phyloP scores from a whole-genome alignment of 306 rosid genomes.

The Prunus mume region DNA sequence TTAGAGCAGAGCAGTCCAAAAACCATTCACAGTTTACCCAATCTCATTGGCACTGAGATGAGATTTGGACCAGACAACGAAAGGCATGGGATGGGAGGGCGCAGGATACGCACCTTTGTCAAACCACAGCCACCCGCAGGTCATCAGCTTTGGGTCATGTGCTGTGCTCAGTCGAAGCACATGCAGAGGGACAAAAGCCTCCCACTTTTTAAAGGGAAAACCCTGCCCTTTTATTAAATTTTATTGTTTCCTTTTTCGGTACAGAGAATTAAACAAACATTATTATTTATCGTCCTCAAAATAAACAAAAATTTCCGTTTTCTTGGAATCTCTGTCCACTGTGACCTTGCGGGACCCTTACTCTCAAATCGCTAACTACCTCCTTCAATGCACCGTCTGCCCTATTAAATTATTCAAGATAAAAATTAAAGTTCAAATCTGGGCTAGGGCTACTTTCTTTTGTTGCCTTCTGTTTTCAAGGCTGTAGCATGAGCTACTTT shows the following conservation, averaged over 20 bases:
- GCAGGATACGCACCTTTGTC: slow-evolving; percentile 12
- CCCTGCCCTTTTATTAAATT: neutral
- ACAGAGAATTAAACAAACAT: neutral
- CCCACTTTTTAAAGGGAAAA: neutral
- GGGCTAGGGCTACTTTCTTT: no score
- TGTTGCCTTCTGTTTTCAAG: neutral
- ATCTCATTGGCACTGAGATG: neutral
- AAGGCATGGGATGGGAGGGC: neutral
- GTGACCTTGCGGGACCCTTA: slow-evolving; percentile 13
- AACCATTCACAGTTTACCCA: neutral
- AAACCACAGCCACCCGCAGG: slow-evolving; percentile 3
- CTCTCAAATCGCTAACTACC: slow-evolving; percentile 13
- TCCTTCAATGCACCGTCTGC: slow-evolving; percentile 28
- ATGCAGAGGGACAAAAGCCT: neutral
- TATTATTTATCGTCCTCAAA: neutral
- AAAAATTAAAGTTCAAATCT: neutral
- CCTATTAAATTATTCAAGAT: neutral
- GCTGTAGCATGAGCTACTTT: neutral
- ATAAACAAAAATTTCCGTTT: neutral
- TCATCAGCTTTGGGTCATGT: slow-evolving; percentile 31
- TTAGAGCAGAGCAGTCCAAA: no score
- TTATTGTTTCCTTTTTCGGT: neutral
- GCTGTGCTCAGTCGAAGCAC: slow-evolving; percentile 20
- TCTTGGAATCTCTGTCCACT: neutral
- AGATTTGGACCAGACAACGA: neutral